Evolutionary conservation across 2,329 filamentous ascomycete species (phyloP), one percentile per base, ranked within the genome.

Genomic region (Penicillium concentricum): DNA sequence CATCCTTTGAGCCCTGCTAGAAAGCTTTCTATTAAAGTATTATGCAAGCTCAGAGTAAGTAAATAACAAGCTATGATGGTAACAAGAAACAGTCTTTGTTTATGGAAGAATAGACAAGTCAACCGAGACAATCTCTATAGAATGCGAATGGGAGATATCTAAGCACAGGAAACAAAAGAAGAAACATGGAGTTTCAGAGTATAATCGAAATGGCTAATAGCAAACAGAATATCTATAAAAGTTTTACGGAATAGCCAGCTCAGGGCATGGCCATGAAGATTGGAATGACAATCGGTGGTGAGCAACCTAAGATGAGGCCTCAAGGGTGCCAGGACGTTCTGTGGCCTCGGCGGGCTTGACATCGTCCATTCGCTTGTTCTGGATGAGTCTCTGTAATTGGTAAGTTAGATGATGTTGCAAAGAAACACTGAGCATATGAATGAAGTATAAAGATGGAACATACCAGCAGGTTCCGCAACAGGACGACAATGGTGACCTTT

Each of bases 401-500:
- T 26, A 46, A 2, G 48, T 71, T 57, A 70, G 63, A 57, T 38
- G 30, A 34, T 43, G n/a, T 47, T 32, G 32, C 39, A 26, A 18
- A 34, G 13, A 10, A 30, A 9, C 28, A 51, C 4, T 15, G 15
- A 5, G 18, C n/a, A 22, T 26, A 7, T 15, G 9, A 12, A 35
- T 18, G 2, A 34, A 24, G 24, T 48, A 28, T 50, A 49, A 32
- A 55, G 39, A 32, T 24, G 15, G 28, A 32, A 83, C 88, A 78
- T 78, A 94, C 90, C 70, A 97, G 82, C 35, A 97, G 78, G 71
- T 99, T 99, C 55, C 94, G 83, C 69, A 97, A 79, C 57, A 99
- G 78, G 34, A 97, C 87, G 16, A 93, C 90, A 72, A 97, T 97
- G 0, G 94, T 99, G 46, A 97, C 93, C 80, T 97, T 99, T 67